Evolutionary conservation across 2,329 filamentous ascomycete species (phyloP).

Genomic region (Stemphylium lycopersici): DNA sequence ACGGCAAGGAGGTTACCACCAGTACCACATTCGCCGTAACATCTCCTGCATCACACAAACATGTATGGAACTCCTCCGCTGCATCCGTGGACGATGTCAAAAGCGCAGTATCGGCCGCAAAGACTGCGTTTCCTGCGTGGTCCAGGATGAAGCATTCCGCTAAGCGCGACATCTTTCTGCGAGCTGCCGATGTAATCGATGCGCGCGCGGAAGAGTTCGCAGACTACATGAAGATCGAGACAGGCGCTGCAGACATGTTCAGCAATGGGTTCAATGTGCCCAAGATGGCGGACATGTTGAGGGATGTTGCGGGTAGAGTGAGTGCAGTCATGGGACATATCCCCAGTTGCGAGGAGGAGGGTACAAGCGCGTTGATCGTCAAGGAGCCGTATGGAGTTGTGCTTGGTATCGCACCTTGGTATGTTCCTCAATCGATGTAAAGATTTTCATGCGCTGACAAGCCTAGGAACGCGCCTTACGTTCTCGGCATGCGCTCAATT

Average conservation of each 20-base stretch:
- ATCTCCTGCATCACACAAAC: constrained; percentile 61
- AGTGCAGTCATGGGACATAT: constrained; percentile 57
- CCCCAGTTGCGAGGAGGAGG: constrained; percentile 56
- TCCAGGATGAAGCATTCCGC: constrained; percentile 63
- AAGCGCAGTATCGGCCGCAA: constrained; percentile 65
- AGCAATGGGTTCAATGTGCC: constrained; percentile 50
- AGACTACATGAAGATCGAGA: constrained; percentile 65
- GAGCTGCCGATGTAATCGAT: constrained; percentile 69
- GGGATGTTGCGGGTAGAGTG: constrained; percentile 60
- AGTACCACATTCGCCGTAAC: constrained; percentile 61
- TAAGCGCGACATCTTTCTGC: constrained; percentile 73
- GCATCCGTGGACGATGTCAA: constrained; percentile 62
- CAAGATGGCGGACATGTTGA: constrained; percentile 53
- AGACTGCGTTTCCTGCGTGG: constrained; percentile 74
- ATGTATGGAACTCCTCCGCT: constrained; percentile 62
- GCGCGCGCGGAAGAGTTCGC: constrained; percentile 65
- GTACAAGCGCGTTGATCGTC: constrained; percentile 67
- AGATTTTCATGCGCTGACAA: not conserved
- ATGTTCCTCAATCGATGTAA: constrained; percentile 24
- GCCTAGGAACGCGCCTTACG: constrained; percentile 60
- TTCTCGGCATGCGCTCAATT: constrained; percentile 50
- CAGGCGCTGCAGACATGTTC: constrained; percentile 55
- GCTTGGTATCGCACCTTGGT: constrained; percentile 83
- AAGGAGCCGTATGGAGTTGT: constrained; percentile 82
- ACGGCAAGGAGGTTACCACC: constrained; percentile 56